Conservation (phyloP, 2,329 filamentous ascomycete genomes). For the Sclerotinia glacialis region DNA sequence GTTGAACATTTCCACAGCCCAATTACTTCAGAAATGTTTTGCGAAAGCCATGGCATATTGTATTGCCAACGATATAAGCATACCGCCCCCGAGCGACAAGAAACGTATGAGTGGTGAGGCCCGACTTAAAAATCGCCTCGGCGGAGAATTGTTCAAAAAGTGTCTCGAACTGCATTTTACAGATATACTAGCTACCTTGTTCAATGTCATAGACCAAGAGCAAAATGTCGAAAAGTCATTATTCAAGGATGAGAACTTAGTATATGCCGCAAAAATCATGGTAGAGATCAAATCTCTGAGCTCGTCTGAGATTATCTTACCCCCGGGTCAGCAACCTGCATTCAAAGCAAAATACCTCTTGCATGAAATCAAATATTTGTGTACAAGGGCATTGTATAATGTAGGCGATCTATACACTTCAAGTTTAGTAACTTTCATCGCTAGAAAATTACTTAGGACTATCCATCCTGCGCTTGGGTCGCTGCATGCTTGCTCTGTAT, state of each 20-base stretch:
- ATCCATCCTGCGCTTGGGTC: conserved; percentile 82
- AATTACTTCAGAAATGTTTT: conserved; percentile 67
- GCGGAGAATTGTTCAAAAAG: conserved; percentile 60
- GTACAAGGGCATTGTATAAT: conserved; percentile 66
- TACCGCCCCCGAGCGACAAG: conserved; percentile 41
- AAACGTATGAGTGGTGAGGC: conserved; percentile 57
- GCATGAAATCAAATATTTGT: conserved; percentile 75
- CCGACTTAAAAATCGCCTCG: conserved; percentile 66
- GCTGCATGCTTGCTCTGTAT: conserved; percentile 78
- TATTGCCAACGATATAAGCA: conserved; percentile 69
- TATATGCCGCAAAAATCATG: conserved; percentile 62
- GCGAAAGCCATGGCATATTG: conserved; percentile 79
- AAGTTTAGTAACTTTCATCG: conserved; percentile 68
- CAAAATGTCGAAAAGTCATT: conserved; percentile 54
- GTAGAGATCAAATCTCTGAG: conserved; percentile 66
- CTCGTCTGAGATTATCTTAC: conserved; percentile 62
- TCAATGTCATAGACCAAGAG: conserved; percentile 72
- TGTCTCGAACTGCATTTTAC: conserved; percentile 69
- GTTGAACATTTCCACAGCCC: conserved; percentile 52
- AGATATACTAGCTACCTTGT: conserved; percentile 71
- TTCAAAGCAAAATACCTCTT: conserved; percentile 77
- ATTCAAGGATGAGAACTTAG: conserved; percentile 60
- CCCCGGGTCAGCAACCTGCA: conserved; percentile 79
- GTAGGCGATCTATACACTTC: conserved; percentile 69
- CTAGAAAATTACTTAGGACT: conserved; percentile 74